Percentiles rank a stretch among this genome's conserved stretches.
These are phyloP conservation scores for Dichotomopilus funicola DNA, from an alignment of 2,329 filamentous ascomycete species.

Conservation along the genomic window DNA sequence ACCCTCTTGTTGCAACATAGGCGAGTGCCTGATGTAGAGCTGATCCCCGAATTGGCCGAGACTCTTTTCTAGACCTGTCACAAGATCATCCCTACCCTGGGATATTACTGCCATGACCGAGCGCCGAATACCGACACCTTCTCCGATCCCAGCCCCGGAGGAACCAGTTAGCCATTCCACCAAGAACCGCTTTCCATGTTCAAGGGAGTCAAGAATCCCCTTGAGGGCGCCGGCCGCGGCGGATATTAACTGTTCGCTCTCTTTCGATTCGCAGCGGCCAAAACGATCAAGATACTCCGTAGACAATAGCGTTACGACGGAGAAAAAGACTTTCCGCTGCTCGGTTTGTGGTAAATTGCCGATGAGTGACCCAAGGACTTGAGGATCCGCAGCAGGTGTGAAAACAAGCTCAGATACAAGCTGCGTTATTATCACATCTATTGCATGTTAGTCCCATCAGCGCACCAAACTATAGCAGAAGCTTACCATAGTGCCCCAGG, in stretches of 20 bases:
- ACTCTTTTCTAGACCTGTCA: slow-evolving; percentile 57
- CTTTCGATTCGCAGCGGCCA: slow-evolving; percentile 27
- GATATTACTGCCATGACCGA: slow-evolving; percentile 55
- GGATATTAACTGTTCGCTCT: slow-evolving; percentile 38
- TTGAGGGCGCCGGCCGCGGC: slow-evolving; percentile 54
- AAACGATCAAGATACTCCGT: slow-evolving; percentile 37
- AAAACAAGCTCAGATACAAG: slow-evolving; percentile 34
- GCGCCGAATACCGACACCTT: slow-evolving; percentile 59
- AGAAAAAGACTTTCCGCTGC: slow-evolving; percentile 37
- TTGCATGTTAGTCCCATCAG: slow-evolving; percentile 14
- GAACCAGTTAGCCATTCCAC: slow-evolving; percentile 59
- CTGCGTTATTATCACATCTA: slow-evolving; percentile 38
- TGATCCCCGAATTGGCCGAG: slow-evolving; percentile 75
- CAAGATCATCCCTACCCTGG: slow-evolving; percentile 44
- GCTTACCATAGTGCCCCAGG: slow-evolving; percentile 65
- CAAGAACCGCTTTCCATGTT: slow-evolving; percentile 47
- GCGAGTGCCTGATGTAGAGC: slow-evolving; percentile 78
- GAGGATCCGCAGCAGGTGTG: slow-evolving; percentile 23
- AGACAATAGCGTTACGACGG: slow-evolving; percentile 40
- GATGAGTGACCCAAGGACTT: slow-evolving; percentile 30
- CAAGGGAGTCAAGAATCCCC: slow-evolving; percentile 41
- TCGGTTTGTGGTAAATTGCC: slow-evolving; percentile 35
- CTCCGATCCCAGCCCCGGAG: slow-evolving; percentile 58
- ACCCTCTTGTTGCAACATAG: slow-evolving; percentile 86
- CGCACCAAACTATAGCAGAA: neutral